Percentiles rank a stretch among this genome's conserved stretches.
Evolutionary conservation across 1,139 yeast species (phyloP).

Genomic region (Chernovozyma sophiae-reginae): DNA sequence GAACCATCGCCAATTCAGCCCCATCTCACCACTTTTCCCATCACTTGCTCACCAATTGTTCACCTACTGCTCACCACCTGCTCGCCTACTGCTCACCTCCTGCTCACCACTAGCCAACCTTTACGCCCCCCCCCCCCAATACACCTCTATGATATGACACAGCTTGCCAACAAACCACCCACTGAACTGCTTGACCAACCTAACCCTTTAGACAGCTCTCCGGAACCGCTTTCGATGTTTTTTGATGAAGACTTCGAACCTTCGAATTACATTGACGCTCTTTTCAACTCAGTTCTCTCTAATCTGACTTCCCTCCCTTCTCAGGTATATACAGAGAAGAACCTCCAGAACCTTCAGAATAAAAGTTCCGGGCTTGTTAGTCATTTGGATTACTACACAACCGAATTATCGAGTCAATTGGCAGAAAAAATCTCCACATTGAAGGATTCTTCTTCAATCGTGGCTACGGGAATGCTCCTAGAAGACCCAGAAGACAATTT

Average conservation of each 20-base stretch:
- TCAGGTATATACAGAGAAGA: slow-evolving; percentile 18
- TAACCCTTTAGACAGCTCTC: too few relatives aligned
- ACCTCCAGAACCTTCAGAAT: slow-evolving; percentile 24
- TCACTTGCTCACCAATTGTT: too few relatives aligned
- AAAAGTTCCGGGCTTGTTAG: slow-evolving; percentile 41
- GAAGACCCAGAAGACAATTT: slow-evolving; percentile 13
- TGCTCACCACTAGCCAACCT: too few relatives aligned
- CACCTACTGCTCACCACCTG: too few relatives aligned
- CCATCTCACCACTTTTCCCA: too few relatives aligned
- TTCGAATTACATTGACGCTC: slow-evolving; percentile 33
- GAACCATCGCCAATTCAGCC: too few relatives aligned
- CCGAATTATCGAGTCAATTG: slow-evolving; percentile 49
- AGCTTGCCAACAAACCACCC: too few relatives aligned
- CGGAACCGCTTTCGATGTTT: slow-evolving; percentile 29
- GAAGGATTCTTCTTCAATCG: slow-evolving; percentile 35
- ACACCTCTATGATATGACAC: too few relatives aligned
- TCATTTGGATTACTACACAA: slow-evolving; percentile 60
- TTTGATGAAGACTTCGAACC: slow-evolving; percentile 39
- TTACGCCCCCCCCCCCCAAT: too few relatives aligned
- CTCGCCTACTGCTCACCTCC: too few relatives aligned
- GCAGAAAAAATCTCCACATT: slow-evolving; percentile 44
- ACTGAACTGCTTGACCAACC: too few relatives aligned
- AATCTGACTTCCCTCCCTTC: slow-evolving; percentile 7
- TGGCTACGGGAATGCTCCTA: slow-evolving; percentile 15
- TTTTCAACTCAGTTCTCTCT: slow-evolving; percentile 24